phyloP scores from a whole-genome alignment of 441 rosid species.

The Corymbia calophylla region DNA sequence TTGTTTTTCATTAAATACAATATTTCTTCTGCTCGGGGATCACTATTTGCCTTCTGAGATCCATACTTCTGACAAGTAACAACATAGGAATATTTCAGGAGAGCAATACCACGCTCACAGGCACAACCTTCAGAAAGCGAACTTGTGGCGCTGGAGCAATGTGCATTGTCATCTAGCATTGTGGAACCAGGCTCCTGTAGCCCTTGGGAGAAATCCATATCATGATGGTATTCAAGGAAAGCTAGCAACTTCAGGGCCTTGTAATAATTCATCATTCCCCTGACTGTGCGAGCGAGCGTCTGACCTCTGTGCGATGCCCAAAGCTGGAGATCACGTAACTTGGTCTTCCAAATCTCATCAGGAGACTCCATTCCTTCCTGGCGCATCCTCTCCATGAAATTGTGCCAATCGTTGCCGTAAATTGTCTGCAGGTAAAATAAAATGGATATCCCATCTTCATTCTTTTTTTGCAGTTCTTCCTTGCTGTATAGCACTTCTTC shows the following conservation, averaged over 20 bases:
- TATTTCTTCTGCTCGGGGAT: conserved; percentile 19
- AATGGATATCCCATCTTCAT: conserved; percentile 89
- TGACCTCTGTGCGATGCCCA: conserved; percentile 94
- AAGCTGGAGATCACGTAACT: conserved; percentile 56
- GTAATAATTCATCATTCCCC: conserved; percentile 95
- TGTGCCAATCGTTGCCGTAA: conserved; percentile 79
- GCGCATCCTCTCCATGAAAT: conserved; percentile 79
- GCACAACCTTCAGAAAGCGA: conserved; percentile 47
- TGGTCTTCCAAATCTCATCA: conserved; percentile 52
- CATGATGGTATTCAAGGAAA: conserved; percentile 81
- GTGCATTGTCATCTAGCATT: conserved; percentile 36
- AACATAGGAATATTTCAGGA: conserved; percentile 81
- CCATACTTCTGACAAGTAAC: conserved; percentile 85
- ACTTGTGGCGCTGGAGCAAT: conserved; percentile 22
- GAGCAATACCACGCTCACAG: conserved; percentile 58
- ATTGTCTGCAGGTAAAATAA: conserved; percentile 81
- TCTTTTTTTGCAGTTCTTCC: conserved; percentile 70
- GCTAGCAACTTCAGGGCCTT: conserved; percentile 83
- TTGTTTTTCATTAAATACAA: conserved; percentile 2
- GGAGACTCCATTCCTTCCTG: conserved; percentile 62
- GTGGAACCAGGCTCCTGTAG: conserved; percentile 49
- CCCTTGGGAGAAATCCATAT: conserved; percentile 54
- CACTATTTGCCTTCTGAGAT: conserved; percentile 56
- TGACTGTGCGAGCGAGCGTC: conserved; percentile 76
- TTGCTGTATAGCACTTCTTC: conserved; percentile 79